Evolutionary conservation across 257 asterid species (phyloP).

Genomic region (Leptodermis oblonga): DNA sequence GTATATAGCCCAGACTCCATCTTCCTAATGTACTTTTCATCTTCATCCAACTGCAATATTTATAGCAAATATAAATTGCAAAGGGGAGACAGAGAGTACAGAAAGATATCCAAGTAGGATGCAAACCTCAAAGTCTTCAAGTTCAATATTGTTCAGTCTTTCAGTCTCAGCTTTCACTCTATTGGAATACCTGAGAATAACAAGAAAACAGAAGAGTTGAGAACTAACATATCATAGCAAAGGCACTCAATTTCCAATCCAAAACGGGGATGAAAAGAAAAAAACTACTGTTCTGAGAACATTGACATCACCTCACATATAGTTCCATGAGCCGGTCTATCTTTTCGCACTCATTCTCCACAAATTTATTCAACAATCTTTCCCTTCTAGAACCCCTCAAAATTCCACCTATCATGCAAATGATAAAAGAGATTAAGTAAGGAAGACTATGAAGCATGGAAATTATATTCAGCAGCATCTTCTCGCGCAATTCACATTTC

Average conservation of each 20-base stretch:
- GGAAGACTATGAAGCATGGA: not conserved
- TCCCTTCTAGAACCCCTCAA: constrained; percentile 96
- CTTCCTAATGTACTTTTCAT: constrained; percentile 76
- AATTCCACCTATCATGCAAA: constrained; percentile 63
- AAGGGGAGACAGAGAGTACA: not conserved
- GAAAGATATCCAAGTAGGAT: constrained; percentile 5
- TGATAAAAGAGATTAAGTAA: not conserved
- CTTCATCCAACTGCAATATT: constrained; percentile 78
- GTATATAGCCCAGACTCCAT: constrained; percentile 89
- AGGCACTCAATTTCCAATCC: not conserved
- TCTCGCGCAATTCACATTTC: not conserved
- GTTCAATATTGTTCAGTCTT: constrained; percentile 54
- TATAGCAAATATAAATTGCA: not conserved
- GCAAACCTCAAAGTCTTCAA: constrained; percentile 83
- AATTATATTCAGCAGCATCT: not conserved
- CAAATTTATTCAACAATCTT: constrained; percentile 85
- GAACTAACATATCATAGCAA: not conserved
- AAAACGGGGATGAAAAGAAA: constrained; percentile 1
- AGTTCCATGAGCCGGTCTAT: constrained; percentile 97
- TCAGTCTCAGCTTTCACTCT: constrained; percentile 82
- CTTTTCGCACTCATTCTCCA: constrained; percentile 95
- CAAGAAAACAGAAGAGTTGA: constrained; percentile 1
- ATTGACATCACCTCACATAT: constrained; percentile 62
- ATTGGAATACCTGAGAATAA: constrained; percentile 58
- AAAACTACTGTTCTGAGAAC: constrained; percentile 7